Percentiles rank a stretch among this genome's conserved stretches.
Conservation (phyloP, 2,329 filamentous ascomycete species). For the Calycina herbarum region DNA sequence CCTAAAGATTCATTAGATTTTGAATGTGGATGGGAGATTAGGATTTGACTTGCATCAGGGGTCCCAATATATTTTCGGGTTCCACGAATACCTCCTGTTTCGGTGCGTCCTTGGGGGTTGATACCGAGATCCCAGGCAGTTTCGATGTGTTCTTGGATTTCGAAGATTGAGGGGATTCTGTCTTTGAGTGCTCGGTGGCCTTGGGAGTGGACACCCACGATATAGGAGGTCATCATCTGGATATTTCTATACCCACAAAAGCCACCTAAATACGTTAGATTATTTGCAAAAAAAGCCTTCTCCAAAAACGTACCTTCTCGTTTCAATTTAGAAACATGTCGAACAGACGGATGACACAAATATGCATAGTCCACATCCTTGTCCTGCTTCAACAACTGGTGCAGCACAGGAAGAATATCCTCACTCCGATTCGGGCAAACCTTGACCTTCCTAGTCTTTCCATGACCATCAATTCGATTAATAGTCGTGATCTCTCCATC, state of each 20-base stretch:
- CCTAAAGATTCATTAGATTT: slow-evolving; percentile 47
- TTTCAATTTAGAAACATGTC: slow-evolving; percentile 80
- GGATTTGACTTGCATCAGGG: slow-evolving; percentile 62
- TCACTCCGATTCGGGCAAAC: slow-evolving; percentile 47
- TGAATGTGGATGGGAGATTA: slow-evolving; percentile 8
- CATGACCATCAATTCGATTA: slow-evolving; percentile 49
- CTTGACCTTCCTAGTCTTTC: slow-evolving; percentile 43
- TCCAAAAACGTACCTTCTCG: slow-evolving; percentile 56
- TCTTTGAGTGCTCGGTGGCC: slow-evolving; percentile 62
- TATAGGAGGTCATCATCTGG: slow-evolving; percentile 83
- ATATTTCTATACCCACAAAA: slow-evolving; percentile 97
- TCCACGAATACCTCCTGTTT: slow-evolving; percentile 84
- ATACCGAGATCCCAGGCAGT: slow-evolving; percentile 84
- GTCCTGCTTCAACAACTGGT: slow-evolving; percentile 65
- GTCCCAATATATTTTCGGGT: slow-evolving; percentile 96
- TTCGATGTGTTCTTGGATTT: slow-evolving; percentile 85
- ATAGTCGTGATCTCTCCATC: slow-evolving; percentile 56
- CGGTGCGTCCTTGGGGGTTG: slow-evolving; percentile 69
- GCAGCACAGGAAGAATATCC: slow-evolving; percentile 62
- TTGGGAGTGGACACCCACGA: slow-evolving; percentile 57
- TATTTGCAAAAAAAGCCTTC: neutral
- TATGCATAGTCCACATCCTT: slow-evolving; percentile 68
- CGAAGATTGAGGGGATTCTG: slow-evolving; percentile 71
- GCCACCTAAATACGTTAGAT: slow-evolving; percentile 54
- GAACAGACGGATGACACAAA: slow-evolving; percentile 72